phyloP scores from a whole-genome alignment of 345 rosid species.

The Combretum micranthum region DNA sequence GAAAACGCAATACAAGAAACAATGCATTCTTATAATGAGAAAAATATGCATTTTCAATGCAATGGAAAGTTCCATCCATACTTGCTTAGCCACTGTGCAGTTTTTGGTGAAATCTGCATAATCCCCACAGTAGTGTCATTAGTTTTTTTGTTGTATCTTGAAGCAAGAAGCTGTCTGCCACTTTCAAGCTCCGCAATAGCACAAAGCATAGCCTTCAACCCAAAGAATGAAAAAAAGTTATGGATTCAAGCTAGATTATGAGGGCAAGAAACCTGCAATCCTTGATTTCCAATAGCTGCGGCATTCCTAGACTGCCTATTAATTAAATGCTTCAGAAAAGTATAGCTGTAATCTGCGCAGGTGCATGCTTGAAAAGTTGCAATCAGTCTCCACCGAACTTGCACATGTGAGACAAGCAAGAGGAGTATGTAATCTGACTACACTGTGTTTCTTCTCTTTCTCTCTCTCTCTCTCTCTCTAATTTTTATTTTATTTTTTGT shows the following conservation, averaged over 20 bases:
- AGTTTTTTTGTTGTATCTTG: constrained; percentile 51
- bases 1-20: too few species aligned
- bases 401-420: too few species aligned
- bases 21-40: too few species aligned
- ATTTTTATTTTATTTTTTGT: too few species aligned
- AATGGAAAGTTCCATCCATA: constrained; percentile 10
- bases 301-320: not conserved
- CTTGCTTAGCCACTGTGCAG: constrained; percentile 71
- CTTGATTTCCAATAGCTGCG: not conserved
- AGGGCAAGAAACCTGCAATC: not conserved
- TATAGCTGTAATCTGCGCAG: too few species aligned
- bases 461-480: too few species aligned
- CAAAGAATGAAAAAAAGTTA: not conserved
- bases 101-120: constrained; percentile 67
- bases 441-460: too few species aligned
- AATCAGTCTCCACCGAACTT: too few species aligned
- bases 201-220: constrained; percentile 76
- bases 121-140: constrained; percentile 69
- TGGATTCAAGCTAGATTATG: constrained; percentile 8
- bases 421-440: too few species aligned
- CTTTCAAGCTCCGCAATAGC: constrained; percentile 90
- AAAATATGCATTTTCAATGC: too few species aligned
- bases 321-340: too few species aligned
- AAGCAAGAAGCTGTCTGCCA: constrained; percentile 70
- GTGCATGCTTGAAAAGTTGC: too few species aligned